Evolutionary conservation across 2,329 filamentous ascomycete species (phyloP).

Genomic region (Cordyceps fumosorosea): DNA sequence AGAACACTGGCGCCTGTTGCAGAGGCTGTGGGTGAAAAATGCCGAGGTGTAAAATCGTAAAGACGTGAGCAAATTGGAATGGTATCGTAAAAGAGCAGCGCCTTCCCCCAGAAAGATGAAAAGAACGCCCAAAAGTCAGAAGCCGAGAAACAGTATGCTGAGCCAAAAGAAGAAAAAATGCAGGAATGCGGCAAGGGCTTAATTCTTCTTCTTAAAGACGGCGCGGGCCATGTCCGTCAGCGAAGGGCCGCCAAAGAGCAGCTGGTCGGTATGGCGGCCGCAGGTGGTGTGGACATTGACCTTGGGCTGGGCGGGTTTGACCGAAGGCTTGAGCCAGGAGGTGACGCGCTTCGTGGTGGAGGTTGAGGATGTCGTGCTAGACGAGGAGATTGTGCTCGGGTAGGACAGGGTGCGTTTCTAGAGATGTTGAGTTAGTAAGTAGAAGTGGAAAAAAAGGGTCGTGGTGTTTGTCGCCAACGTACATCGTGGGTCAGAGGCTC

Average conservation of each 20-base stretch:
- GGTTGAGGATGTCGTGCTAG: conserved; percentile 19
- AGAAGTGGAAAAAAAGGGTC: not conserved
- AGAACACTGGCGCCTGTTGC: not conserved
- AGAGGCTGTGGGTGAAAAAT: not conserved
- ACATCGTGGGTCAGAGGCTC: conserved; percentile 5
- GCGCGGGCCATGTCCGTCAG: conserved; percentile 37
- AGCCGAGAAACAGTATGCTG: not conserved
- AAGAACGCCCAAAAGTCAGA: not conserved
- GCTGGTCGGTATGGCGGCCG: conserved; percentile 48
- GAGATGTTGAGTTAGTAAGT: not conserved
- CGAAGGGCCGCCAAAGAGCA: conserved; percentile 43
- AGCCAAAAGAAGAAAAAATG: not conserved
- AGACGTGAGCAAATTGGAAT: not conserved
- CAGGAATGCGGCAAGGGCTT: not conserved
- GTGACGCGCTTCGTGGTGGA: conserved; percentile 24
- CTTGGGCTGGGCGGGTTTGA: conserved; percentile 30
- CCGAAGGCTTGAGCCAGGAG: conserved; percentile 22
- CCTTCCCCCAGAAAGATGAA: not conserved
- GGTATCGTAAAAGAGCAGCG: not conserved
- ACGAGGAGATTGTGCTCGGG: conserved; percentile 24
- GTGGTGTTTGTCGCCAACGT: not conserved
- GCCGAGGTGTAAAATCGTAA: not conserved
- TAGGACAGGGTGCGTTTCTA: conserved; percentile 11
- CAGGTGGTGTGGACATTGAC: conserved; percentile 49
- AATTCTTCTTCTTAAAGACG: conserved; percentile 26